Percentiles rank a stretch among this genome's conserved stretches.
Evolutionary conservation across 2,329 filamentous ascomycete genomes (phyloP).

Genomic region (Penicillium freii): DNA sequence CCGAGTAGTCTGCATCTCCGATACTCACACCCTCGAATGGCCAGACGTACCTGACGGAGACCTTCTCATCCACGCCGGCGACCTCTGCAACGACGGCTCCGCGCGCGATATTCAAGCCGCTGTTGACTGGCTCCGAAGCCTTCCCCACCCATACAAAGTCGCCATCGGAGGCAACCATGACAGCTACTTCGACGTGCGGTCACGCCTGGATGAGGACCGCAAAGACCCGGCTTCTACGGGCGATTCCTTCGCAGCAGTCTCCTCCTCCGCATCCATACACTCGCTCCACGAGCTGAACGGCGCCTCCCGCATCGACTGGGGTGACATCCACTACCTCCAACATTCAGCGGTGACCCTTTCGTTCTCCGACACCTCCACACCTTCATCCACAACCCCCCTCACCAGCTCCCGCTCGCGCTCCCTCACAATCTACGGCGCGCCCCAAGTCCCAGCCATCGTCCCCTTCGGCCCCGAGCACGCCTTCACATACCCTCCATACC

Average conservation of each 20-base stretch:
- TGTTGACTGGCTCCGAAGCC: conserved; percentile 73
- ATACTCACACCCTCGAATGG: conserved; percentile 70
- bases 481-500: conserved; percentile 68
- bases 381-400: conserved; percentile 28
- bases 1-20: conserved; percentile 81
- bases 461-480: conserved; percentile 71
- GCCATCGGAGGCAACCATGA: conserved; percentile 89
- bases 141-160: conserved; percentile 77
- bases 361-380: conserved; percentile 52
- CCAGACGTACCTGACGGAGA: conserved; percentile 64
- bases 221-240: conserved; percentile 18
- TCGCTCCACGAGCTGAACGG: conserved; percentile 44
- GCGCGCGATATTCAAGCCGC: conserved; percentile 74
- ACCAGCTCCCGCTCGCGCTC: conserved; percentile 58
- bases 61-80: conserved; percentile 84
- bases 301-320: conserved; percentile 61
- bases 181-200: conserved; percentile 71
- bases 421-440: conserved; percentile 74
- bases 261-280: conserved; percentile 38
- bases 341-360: conserved; percentile 63
- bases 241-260: conserved; percentile 29
- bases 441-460: conserved; percentile 66
- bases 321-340: conserved; percentile 71
- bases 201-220: conserved; percentile 58
- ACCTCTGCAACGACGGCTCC: conserved; percentile 73